These are phyloP conservation scores for Neurospora crassa DNA, from an alignment of 2,329 filamentous ascomycete genomes.

Conservation along the genomic window DNA sequence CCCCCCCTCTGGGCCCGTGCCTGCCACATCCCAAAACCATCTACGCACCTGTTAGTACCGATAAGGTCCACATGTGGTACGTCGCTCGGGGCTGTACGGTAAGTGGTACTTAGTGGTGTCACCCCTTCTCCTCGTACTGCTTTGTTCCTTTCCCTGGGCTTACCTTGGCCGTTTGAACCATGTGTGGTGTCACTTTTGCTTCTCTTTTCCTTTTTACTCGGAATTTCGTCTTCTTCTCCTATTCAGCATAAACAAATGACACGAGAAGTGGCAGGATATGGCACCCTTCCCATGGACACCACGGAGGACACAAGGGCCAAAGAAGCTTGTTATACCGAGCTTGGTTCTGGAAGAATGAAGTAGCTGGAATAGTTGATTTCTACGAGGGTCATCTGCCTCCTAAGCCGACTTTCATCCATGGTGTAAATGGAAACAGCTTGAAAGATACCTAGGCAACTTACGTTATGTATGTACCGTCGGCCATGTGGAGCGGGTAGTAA, in stretches of 20 bases:
- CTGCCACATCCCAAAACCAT: not conserved
- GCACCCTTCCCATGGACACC: not conserved
- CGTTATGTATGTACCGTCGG: no score
- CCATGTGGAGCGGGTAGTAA: no score
- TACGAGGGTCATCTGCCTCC: no score
- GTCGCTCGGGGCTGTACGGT: not conserved
- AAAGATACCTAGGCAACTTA: no score
- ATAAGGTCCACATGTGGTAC: not conserved
- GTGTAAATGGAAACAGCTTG: no score
- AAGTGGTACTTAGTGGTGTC: not conserved
- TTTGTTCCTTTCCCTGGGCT: not conserved
- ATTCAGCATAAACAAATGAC: not conserved
- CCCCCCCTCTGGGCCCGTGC: not conserved
- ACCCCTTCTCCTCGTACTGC: not conserved
- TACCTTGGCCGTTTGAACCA: not conserved
- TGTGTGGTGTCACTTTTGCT: not conserved
- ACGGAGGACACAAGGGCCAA: not conserved
- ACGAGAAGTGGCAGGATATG: not conserved
- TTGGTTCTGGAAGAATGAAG: not conserved
- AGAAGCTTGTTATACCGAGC: not conserved
- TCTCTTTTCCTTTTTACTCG: not conserved
- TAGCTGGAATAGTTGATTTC: no score
- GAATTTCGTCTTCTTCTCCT: not conserved
- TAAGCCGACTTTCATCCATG: no score
- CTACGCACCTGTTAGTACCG: not conserved